Evolutionary conservation across 2,329 filamentous ascomycete species (phyloP).

Genomic region (Setomelanomma holmii): DNA sequence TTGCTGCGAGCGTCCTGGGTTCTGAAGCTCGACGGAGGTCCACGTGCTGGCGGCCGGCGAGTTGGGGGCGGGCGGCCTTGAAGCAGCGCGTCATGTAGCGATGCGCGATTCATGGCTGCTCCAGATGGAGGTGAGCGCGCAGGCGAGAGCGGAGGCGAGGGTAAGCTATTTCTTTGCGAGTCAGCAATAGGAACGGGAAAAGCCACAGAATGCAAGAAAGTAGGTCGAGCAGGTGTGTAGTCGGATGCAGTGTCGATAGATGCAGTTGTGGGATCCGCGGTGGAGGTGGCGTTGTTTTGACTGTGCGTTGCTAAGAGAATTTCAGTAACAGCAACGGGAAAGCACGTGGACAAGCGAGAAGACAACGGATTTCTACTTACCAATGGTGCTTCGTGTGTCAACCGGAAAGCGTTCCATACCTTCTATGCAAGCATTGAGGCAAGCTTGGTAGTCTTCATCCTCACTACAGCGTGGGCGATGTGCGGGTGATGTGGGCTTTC

Average conservation of each 20-base stretch:
- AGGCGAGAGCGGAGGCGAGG: neutral
- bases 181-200: too few species aligned
- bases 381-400: neutral
- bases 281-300: conserved; percentile 2
- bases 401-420: conserved; percentile 23
- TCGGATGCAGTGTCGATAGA: too few species aligned
- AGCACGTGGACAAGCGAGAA: conserved; percentile 1
- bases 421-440: conserved; percentile 24
- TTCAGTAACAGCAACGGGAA: conserved; percentile 4
- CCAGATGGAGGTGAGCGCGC: neutral
- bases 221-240: too few species aligned
- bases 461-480: conserved; percentile 11
- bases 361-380: conserved; percentile 6
- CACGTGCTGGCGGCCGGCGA: neutral
- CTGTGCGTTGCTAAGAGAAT: conserved; percentile 6
- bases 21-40: neutral
- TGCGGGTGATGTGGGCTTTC: neutral
- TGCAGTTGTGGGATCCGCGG: conserved; percentile 1
- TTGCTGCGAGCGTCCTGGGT: conserved; percentile 11
- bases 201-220: too few species aligned
- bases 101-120: conserved; percentile 20
- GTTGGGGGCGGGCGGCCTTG: neutral
- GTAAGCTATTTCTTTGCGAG: too few species aligned
- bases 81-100: conserved; percentile 11
- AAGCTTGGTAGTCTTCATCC: conserved; percentile 18